Evolutionary conservation across 2,329 filamentous ascomycete species (phyloP).

Genomic region (Meredithiella fracta): DNA sequence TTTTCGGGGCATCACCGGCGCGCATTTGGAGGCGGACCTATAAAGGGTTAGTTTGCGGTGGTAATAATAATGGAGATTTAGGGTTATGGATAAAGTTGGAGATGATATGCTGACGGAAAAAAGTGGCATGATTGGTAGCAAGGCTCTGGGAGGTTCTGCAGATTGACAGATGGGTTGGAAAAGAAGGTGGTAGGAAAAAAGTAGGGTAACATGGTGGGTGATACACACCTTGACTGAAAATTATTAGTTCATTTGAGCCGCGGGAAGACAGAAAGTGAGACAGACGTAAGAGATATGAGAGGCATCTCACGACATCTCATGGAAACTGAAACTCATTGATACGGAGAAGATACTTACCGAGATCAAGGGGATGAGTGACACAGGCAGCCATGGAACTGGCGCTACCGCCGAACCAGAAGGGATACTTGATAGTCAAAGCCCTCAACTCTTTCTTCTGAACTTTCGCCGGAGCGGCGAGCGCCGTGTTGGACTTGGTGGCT

Average conservation of each 20-base stretch:
- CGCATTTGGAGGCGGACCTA: constrained; percentile 82
- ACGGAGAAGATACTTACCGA: constrained; percentile 42
- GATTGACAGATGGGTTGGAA: not conserved
- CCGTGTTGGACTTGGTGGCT: constrained; percentile 1
- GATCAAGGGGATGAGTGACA: constrained; percentile 84
- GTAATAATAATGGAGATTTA: not conserved
- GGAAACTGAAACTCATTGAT: not conserved
- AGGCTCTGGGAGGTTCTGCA: constrained; percentile 9
- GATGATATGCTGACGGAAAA: not conserved
- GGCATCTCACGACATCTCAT: not conserved
- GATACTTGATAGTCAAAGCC: constrained; percentile 41
- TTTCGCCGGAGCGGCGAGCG: not conserved
- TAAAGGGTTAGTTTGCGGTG: constrained; percentile 4
- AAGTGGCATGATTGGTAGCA: not conserved
- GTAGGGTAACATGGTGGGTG: not conserved
- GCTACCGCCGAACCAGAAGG: constrained; percentile 94
- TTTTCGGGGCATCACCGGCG: constrained; percentile 53
- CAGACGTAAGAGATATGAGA: not conserved
- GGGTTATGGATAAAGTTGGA: constrained; percentile 5
- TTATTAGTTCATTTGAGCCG: constrained; percentile 17
- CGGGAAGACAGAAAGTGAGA: not conserved
- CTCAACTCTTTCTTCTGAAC: constrained; percentile 16
- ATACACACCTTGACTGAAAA: constrained; percentile 33
- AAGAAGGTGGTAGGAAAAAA: not conserved
- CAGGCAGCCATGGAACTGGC: constrained; percentile 81